phyloP scores from a whole-genome alignment of 1,284 basidiomycete species.

The Ganoderma sinense region DNA sequence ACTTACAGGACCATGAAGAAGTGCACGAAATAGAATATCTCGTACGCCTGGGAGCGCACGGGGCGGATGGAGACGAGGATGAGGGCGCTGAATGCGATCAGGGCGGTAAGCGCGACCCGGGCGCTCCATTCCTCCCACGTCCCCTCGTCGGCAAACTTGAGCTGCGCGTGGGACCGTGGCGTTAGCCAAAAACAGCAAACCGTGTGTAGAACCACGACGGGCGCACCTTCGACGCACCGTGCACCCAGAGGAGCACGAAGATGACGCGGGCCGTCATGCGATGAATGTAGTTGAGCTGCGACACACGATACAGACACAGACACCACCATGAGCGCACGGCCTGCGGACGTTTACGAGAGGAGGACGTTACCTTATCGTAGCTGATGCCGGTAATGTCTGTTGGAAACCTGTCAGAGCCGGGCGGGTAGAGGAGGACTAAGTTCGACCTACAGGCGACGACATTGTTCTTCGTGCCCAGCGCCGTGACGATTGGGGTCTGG shows the following conservation, averaged over 20 bases:
- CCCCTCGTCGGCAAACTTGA: background rate
- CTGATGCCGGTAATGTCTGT: constrained; percentile 64
- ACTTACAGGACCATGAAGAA: constrained; percentile 36
- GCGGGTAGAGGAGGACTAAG: background rate
- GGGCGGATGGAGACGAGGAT: constrained; percentile 35
- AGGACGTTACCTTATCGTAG: constrained; percentile 55
- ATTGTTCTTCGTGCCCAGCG: constrained; percentile 72
- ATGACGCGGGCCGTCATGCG: constrained; percentile 58
- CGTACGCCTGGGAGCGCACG: constrained; percentile 33
- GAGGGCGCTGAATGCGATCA: constrained; percentile 32
- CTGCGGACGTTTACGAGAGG: background rate
- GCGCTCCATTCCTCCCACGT: constrained; percentile 19
- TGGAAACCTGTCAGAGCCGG: constrained; percentile 2
- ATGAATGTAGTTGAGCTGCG: constrained; percentile 59
- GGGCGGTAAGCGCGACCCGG: constrained; percentile 27
- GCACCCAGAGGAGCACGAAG: constrained; percentile 58
- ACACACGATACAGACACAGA: too few relatives aligned
- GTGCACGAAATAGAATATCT: constrained; percentile 38
- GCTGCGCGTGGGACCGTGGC: constrained; percentile 8
- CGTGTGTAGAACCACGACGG: background rate
- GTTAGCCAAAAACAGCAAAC: background rate
- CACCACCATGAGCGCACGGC: background rate
- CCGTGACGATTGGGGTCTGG: constrained; percentile 69
- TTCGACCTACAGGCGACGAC: constrained; percentile 57
- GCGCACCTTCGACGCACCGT: constrained; percentile 53